A percentile compares a stretch with the other conserved stretches of the same genome.
Conservation (phyloP, 371 early-diverging fungal species). For the Batkoa obscura region DNA sequence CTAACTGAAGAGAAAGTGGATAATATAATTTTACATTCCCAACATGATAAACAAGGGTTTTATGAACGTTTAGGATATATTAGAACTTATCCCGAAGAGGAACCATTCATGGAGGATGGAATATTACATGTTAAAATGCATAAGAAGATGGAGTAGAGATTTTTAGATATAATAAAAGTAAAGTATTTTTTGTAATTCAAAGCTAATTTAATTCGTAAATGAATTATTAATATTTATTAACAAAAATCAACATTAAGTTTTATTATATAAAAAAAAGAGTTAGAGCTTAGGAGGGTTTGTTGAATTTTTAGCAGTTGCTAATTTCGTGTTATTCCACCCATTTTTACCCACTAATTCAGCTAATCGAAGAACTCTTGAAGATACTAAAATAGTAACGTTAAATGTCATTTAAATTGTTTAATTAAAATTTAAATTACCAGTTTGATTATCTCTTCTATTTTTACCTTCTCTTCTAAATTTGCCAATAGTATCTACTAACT, state of each 20-base stretch:
- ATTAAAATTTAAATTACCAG: constrained; percentile 21
- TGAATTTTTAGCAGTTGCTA: too few species aligned
- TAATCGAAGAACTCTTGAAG: constrained; percentile 20
- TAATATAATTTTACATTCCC: constrained; percentile 16
- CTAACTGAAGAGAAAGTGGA: constrained; percentile 9
- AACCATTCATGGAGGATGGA: constrained; percentile 17
- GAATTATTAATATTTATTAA: too few species aligned
- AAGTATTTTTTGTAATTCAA: too few species aligned
- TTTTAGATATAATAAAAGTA: too few species aligned
- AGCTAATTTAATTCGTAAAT: too few species aligned
- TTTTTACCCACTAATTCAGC: constrained; percentile 17
- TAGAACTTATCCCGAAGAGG: constrained; percentile 16
- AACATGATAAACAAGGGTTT: constrained; percentile 19
- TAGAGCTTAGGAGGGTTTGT: too few species aligned
- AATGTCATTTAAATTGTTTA: neutral
- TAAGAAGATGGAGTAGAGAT: neutral
- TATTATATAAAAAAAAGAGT: too few species aligned
- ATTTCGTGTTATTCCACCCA: too few species aligned
- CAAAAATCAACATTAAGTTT: too few species aligned
- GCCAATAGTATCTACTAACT: constrained; percentile 66
- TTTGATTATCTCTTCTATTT: constrained; percentile 68
- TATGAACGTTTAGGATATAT: constrained; percentile 21
- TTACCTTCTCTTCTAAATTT: constrained; percentile 69
- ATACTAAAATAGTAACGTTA: constrained; percentile 11
- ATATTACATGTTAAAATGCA: constrained; percentile 22